phyloP scores from a whole-genome alignment of 2,329 filamentous ascomycete species.

The Tolypocladium pustulatum region DNA sequence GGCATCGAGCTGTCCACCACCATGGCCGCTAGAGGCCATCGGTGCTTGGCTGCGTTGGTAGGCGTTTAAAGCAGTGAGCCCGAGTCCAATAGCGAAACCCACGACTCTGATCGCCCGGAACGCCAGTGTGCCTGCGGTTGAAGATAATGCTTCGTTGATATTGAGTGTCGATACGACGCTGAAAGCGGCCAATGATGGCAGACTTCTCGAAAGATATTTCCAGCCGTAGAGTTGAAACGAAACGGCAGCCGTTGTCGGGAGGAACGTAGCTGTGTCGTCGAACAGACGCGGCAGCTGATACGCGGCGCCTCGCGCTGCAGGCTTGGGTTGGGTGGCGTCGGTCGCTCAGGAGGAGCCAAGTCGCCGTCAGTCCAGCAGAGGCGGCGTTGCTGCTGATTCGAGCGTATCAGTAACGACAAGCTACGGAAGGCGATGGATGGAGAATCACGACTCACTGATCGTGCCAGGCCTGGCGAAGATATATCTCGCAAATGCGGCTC shows the following conservation, averaged over 20 bases:
- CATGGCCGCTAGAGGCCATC: conserved; percentile 22
- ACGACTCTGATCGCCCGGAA: conserved; percentile 42
- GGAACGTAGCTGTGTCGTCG: not conserved
- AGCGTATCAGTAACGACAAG: not conserved
- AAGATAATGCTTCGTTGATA: not conserved
- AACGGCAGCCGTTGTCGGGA: not conserved
- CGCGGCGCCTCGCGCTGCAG: not conserved
- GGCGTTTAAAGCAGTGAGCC: conserved; percentile 45
- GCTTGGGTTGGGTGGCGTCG: not conserved
- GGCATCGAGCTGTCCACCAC: conserved; percentile 35
- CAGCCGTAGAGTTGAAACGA: not conserved
- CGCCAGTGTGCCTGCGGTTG: conserved; percentile 33
- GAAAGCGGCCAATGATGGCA: not conserved
- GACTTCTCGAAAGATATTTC: not conserved
- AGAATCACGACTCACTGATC: not conserved
- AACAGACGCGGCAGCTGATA: not conserved
- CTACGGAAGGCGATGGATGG: not conserved
- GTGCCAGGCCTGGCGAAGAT: not conserved
- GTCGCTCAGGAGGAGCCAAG: not conserved
- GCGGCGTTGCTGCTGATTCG: not conserved
- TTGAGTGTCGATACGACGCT: not conserved
- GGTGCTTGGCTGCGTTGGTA: conserved; percentile 36
- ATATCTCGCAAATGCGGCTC: not conserved
- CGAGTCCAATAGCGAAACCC: conserved; percentile 48
- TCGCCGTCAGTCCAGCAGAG: not conserved